phyloP scores from a whole-genome alignment of 2,329 filamentous ascomycete species.

The Chaetomium sp. region DNA sequence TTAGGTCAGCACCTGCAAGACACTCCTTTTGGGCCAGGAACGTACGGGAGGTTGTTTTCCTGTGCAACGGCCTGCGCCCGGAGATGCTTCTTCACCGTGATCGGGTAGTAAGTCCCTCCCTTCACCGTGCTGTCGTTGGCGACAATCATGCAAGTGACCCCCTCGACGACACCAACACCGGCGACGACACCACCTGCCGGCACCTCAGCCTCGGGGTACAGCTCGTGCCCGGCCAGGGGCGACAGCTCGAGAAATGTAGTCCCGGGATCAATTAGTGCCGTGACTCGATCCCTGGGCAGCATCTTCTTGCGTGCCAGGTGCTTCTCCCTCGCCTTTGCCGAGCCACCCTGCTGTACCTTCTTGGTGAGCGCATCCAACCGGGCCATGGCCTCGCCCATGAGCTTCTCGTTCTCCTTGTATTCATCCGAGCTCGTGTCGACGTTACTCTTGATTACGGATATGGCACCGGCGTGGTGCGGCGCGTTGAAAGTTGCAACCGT shows the following conservation, averaged over 20 bases:
- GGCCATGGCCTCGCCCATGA: conserved; percentile 74
- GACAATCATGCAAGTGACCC: conserved; percentile 88
- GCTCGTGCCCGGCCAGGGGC: conserved; percentile 80
- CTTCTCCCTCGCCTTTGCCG: conserved; percentile 81
- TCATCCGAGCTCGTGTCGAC: conserved; percentile 77
- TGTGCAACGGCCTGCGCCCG: conserved; percentile 87
- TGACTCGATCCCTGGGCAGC: conserved; percentile 86
- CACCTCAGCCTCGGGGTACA: conserved; percentile 86
- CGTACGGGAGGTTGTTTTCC: conserved; percentile 75
- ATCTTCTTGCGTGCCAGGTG: conserved; percentile 89
- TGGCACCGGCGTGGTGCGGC: conserved; percentile 76
- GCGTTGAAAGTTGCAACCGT: conserved; percentile 75
- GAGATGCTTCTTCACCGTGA: conserved; percentile 97
- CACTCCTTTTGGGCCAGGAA: conserved; percentile 19
- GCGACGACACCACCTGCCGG: conserved; percentile 91
- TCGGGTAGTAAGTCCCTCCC: conserved; percentile 93
- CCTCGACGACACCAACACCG: conserved; percentile 85
- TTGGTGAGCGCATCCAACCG: conserved; percentile 70
- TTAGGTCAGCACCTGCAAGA: neutral
- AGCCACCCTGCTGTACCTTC: conserved; percentile 73
- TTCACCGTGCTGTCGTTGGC: conserved; percentile 98
- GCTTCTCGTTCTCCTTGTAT: conserved; percentile 76
- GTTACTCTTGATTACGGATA: conserved; percentile 75
- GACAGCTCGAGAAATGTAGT: conserved; percentile 93
- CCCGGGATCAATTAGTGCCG: conserved; percentile 83